Conservation (phyloP, 257 asterid species). For the Haberlea rhodopensis region DNA sequence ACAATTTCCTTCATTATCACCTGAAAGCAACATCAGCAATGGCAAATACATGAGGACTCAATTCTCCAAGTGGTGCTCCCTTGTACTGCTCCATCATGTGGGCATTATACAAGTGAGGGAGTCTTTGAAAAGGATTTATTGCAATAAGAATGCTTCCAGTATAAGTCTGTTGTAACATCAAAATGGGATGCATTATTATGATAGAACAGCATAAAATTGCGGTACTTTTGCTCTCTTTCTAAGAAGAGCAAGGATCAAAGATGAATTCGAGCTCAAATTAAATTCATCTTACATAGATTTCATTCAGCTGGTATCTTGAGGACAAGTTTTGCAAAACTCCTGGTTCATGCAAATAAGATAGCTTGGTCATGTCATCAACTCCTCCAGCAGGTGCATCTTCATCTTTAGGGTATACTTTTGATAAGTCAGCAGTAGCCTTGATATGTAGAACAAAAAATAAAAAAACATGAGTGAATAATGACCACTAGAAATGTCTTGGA, state of each 20-base stretch:
- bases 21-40: conserved; percentile 90
- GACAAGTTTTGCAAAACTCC: conserved; percentile 93
- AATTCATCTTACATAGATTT: conserved; percentile 69
- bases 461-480: conserved; percentile 17
- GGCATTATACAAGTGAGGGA: conserved; percentile 82
- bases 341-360: conserved; percentile 94
- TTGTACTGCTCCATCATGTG: conserved; percentile 95
- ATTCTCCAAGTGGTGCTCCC: conserved; percentile 90
- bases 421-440: conserved; percentile 53
- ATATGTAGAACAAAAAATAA: conserved; percentile 25
- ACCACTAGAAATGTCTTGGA: conserved; percentile 1
- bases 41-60: conserved; percentile 97
- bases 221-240: conserved; percentile 23
- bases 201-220: conserved; percentile 24
- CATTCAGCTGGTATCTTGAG: conserved; percentile 83
- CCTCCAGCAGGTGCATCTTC: conserved; percentile 94
- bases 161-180: conserved; percentile 70
- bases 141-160: conserved; percentile 99
- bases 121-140: conserved; percentile 95
- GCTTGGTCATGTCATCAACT: conserved; percentile 97
- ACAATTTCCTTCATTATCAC: conserved; percentile 37
- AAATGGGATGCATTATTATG: conserved; percentile 31
- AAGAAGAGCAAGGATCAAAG: conserved; percentile 16
- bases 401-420: conserved; percentile 78
- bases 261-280: conserved; percentile 18